A percentile compares a stretch with the other conserved stretches of the same genome.
Evolutionary conservation across 2,329 filamentous ascomycete genomes (phyloP).

Genomic region (Gyromitra esculenta): DNA sequence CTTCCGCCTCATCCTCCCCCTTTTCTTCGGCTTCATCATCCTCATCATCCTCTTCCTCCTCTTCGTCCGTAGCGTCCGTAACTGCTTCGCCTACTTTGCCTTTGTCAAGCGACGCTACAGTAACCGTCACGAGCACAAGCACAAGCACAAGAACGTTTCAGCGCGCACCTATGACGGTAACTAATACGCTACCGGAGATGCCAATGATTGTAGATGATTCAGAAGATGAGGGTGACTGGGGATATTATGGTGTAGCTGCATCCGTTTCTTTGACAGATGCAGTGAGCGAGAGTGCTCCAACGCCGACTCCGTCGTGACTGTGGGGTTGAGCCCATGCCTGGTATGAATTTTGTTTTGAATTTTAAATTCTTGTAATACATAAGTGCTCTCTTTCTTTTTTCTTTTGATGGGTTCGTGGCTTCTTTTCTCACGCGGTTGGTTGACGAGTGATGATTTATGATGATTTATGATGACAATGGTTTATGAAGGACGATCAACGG

Average conservation of each 20-base stretch:
- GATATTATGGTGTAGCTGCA: background rate
- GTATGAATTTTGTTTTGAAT: background rate
- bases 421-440: background rate
- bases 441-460: conserved; percentile 29
- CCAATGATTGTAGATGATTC: conserved; percentile 31
- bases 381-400: background rate
- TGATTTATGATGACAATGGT: background rate
- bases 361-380: background rate
- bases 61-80: conserved; percentile 4
- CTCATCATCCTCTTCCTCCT: conserved; percentile 16
- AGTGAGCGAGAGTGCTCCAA: background rate
- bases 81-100: background rate
- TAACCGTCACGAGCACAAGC: conserved; percentile 23
- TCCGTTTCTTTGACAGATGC: background rate
- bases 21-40: conserved; percentile 23
- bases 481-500: conserved; percentile 7
- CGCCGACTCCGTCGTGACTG: background rate
- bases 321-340: background rate
- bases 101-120: background rate
- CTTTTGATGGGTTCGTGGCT: background rate
- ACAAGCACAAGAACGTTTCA: conserved; percentile 33
- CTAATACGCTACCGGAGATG: background rate
- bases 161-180: conserved; percentile 17
- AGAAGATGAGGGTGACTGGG: conserved; percentile 19
- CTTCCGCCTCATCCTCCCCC: conserved; percentile 35